Conservation (phyloP, 306 rosid genomes). For the Quercus suber region DNA sequence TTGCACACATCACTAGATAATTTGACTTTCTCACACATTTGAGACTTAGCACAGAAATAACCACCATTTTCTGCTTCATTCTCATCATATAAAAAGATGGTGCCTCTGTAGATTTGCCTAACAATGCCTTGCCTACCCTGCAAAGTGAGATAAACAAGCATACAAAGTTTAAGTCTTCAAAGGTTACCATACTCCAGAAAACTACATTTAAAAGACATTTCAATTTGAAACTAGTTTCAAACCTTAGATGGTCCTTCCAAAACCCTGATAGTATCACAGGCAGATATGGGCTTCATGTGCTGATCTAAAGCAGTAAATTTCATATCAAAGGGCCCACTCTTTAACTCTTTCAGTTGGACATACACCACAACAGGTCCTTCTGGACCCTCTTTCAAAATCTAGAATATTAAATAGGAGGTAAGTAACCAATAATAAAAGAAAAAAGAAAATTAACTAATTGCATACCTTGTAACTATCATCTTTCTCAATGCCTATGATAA, state of each 20-base stretch:
- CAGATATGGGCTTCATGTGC: conserved; percentile 55
- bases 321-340: conserved; percentile 55
- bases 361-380: conserved; percentile 63
- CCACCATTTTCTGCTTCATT: conserved; percentile 72
- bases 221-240: conserved; percentile 15
- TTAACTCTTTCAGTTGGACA: conserved; percentile 51
- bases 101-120: conserved; percentile 73
- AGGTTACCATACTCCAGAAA: conserved; percentile 8
- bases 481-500: conserved; percentile 74
- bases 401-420: conserved; percentile 7
- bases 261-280: conserved; percentile 68
- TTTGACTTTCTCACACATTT: conserved; percentile 80
- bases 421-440: background rate
- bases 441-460: conserved; percentile 9
- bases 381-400: conserved; percentile 75
- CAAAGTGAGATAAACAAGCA: conserved; percentile 28
- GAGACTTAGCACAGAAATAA: conserved; percentile 73
- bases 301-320: conserved; percentile 80
- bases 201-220: background rate
- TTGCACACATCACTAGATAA: conserved; percentile 33
- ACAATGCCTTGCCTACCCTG: conserved; percentile 91
- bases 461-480: conserved; percentile 82
- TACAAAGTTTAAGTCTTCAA: conserved; percentile 10
- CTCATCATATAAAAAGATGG: conserved; percentile 62
- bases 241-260: conserved; percentile 78